Percentiles rank a stretch among this genome's conserved stretches.
Evolutionary conservation across 1,139 yeast species (phyloP).

Genomic region (Kodamaea sp.): DNA sequence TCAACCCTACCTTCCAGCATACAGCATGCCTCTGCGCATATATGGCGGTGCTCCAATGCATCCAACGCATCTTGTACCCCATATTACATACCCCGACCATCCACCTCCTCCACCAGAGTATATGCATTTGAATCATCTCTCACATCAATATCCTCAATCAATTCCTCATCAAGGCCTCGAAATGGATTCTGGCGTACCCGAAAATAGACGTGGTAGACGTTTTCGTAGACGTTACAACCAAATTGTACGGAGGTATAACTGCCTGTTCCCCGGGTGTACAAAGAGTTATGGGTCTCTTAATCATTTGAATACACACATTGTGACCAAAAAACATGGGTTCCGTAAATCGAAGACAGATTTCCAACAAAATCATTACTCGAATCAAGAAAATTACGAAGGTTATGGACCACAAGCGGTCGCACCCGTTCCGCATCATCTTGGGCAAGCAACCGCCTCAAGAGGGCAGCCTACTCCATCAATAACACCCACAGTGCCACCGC

Average conservation of each 20-base stretch:
- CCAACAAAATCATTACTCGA: slow-evolving; percentile 21
- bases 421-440: neutral
- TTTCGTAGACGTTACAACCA: slow-evolving; percentile 69
- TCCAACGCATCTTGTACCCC: slow-evolving; percentile 1
- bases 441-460: neutral
- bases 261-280: slow-evolving; percentile 57
- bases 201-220: slow-evolving; percentile 30
- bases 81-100: too few species aligned
- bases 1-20: too few species aligned
- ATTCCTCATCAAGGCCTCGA: slow-evolving; percentile 11
- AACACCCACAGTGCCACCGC: neutral
- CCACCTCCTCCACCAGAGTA: neutral
- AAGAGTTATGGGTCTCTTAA: slow-evolving; percentile 76
- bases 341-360: slow-evolving; percentile 70
- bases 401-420: slow-evolving; percentile 2
- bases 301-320: slow-evolving; percentile 73
- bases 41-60: slow-evolving; percentile 8
- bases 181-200: slow-evolving; percentile 12
- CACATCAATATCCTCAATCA: slow-evolving; percentile 6
- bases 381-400: slow-evolving; percentile 7
- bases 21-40: slow-evolving; percentile 1
- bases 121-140: slow-evolving; percentile 7
- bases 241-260: slow-evolving; percentile 61
- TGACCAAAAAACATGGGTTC: slow-evolving; percentile 68
- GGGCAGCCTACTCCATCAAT: neutral